Evolutionary conservation across 2,329 filamentous ascomycete species (phyloP).

Genomic region (Exophiala spinifera): DNA sequence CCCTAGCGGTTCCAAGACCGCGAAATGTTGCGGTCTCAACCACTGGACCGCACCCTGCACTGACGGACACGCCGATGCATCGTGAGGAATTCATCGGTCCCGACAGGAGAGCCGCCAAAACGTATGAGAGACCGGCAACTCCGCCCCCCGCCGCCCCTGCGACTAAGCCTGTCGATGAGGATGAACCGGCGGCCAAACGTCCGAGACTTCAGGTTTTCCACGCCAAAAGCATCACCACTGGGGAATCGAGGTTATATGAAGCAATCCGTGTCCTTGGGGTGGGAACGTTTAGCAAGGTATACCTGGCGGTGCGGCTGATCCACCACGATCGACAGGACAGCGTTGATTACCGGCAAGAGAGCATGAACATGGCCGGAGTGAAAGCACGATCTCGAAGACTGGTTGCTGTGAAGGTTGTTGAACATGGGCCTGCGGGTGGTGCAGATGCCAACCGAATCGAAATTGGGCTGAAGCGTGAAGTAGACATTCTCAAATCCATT

Average conservation of each 20-base stretch:
- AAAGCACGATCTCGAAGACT: constrained; percentile 65
- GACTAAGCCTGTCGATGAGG: constrained; percentile 45
- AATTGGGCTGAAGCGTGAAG: constrained; percentile 87
- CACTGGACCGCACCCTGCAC: constrained; percentile 46
- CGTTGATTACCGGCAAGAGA: constrained; percentile 35
- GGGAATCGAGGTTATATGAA: constrained; percentile 73
- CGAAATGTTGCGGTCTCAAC: constrained; percentile 72
- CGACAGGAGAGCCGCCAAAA: constrained; percentile 66
- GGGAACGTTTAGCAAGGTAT: constrained; percentile 92
- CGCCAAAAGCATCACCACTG: constrained; percentile 62
- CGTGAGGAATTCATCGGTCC: constrained; percentile 79
- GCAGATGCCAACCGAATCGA: constrained; percentile 91
- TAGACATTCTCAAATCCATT: constrained; percentile 87
- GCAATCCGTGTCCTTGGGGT: constrained; percentile 79
- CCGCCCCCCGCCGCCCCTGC: constrained; percentile 64
- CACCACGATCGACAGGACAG: constrained; percentile 45
- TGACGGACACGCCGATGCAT: constrained; percentile 57
- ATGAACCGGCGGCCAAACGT: constrained; percentile 25
- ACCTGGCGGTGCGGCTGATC: constrained; percentile 80
- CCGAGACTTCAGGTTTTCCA: constrained; percentile 61
- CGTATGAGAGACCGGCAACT: constrained; percentile 65
- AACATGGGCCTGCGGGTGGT: constrained; percentile 89
- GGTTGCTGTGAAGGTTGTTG: constrained; percentile 92
- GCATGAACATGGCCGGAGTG: constrained; percentile 44
- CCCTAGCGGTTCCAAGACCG: constrained; percentile 61